Conservation (phyloP, 148 eudicot genomes). For the Camellia granthamiana region DNA sequence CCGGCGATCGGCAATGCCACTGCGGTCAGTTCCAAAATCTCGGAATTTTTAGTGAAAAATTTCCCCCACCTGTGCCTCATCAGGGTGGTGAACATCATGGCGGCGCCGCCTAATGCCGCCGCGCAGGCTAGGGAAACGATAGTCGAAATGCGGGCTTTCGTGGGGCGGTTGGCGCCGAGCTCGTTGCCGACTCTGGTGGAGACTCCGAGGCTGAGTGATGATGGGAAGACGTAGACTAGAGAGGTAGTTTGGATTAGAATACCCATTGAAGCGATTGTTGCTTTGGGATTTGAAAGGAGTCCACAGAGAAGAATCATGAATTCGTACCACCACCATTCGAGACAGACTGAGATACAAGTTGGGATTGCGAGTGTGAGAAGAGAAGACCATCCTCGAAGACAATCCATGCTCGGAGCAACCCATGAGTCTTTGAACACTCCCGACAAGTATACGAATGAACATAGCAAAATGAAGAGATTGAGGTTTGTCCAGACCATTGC, state of each 20-base stretch:
- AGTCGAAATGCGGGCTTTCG: slow-evolving; percentile 55
- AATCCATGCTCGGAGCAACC: slow-evolving; percentile 66
- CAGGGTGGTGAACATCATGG: slow-evolving; percentile 53
- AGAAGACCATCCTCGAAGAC: slow-evolving; percentile 68
- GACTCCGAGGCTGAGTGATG: slow-evolving; percentile 69
- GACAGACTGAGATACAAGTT: slow-evolving; percentile 71
- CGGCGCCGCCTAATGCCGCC: slow-evolving; percentile 45
- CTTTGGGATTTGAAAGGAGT: slow-evolving; percentile 58
- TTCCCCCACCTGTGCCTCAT: slow-evolving; percentile 73
- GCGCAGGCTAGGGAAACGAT: slow-evolving; percentile 56
- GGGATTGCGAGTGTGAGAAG: slow-evolving; percentile 63
- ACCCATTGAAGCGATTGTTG: slow-evolving; percentile 86
- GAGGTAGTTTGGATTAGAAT: slow-evolving; percentile 85
- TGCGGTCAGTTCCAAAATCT: slow-evolving; percentile 58
- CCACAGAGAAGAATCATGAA: slow-evolving; percentile 86
- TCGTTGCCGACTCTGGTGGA: slow-evolving; percentile 83
- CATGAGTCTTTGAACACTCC: slow-evolving; percentile 62
- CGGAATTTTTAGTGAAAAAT: slow-evolving; percentile 57
- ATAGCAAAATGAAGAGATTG: slow-evolving; percentile 55
- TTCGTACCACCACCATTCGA: slow-evolving; percentile 99
- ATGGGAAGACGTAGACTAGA: slow-evolving; percentile 75
- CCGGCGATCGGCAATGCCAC: slow-evolving; percentile 79
- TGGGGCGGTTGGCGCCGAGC: slow-evolving; percentile 69
- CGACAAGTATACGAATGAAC: slow-evolving; percentile 49
- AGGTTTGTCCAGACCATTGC: slow-evolving; percentile 68